Conservation (phyloP, 257 asterid genomes). For the Lantana camara region DNA sequence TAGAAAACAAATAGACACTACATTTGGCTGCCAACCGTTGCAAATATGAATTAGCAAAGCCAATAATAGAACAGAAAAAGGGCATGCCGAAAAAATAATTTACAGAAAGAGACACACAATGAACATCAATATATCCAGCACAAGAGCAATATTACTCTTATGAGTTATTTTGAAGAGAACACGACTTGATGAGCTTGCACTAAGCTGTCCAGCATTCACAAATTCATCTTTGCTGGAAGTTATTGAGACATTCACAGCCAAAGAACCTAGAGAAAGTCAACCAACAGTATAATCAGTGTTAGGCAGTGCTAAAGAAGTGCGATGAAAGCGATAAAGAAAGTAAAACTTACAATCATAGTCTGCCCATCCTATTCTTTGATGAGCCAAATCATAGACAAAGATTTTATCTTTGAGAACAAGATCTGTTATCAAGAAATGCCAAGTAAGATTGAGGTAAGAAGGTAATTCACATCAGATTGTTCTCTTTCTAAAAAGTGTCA, state of each 20-base stretch:
- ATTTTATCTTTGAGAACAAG: slow-evolving; percentile 83
- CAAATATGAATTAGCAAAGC: slow-evolving; percentile 31
- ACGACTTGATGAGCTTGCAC: slow-evolving; percentile 47
- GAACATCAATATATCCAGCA: slow-evolving; percentile 29
- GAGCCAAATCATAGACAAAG: slow-evolving; percentile 84
- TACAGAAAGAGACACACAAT: slow-evolving; percentile 46
- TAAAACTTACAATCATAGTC: slow-evolving; percentile 75
- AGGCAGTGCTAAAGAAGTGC: not conserved
- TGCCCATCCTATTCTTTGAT: slow-evolving; percentile 83
- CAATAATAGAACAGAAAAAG: slow-evolving; percentile 1
- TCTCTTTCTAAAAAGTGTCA: not conserved
- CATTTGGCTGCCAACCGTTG: slow-evolving; percentile 35
- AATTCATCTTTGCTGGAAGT: slow-evolving; percentile 78
- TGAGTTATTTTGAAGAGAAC: slow-evolving; percentile 16
- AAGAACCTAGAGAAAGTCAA: slow-evolving; percentile 59
- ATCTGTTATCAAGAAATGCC: slow-evolving; percentile 47
- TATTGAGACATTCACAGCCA: slow-evolving; percentile 77
- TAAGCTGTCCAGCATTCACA: slow-evolving; percentile 68
- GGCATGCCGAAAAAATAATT: slow-evolving; percentile 19
- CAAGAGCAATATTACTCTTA: slow-evolving; percentile 20
- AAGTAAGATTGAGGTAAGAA: not conserved
- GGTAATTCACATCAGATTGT: not conserved
- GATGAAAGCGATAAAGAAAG: not conserved
- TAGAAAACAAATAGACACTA: not conserved
- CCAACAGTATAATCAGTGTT: not conserved